Percentiles rank a stretch among this genome's conserved stretches.
These are phyloP conservation scores for Lecanicillium sp. DNA, from an alignment of 2,329 filamentous ascomycete species.

Conservation along the genomic window DNA sequence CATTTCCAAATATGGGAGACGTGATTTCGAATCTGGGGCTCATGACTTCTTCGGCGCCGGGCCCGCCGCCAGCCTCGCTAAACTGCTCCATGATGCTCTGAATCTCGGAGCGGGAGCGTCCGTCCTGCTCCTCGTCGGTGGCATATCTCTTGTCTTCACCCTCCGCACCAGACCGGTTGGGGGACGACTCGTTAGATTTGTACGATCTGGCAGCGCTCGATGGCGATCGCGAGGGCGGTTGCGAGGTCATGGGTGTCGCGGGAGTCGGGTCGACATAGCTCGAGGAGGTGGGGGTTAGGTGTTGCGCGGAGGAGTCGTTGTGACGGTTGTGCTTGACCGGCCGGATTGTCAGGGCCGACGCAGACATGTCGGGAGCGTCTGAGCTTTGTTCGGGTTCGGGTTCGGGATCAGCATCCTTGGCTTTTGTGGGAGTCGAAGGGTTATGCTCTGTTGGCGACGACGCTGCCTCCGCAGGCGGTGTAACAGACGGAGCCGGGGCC, in stretches of 20 bases:
- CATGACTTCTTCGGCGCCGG: conserved; percentile 79
- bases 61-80: conserved; percentile 63
- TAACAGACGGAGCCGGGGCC: conserved; percentile 1
- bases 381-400: background rate
- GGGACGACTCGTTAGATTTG: conserved; percentile 37
- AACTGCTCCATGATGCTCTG: conserved; percentile 98
- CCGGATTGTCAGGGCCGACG: conserved; percentile 42
- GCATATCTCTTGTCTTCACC: conserved; percentile 50
- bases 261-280: conserved; percentile 52
- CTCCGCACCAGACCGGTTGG: conserved; percentile 45
- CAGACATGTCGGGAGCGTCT: conserved; percentile 27
- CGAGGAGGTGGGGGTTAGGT: conserved; percentile 38
- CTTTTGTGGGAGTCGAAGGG: background rate
- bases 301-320: conserved; percentile 28
- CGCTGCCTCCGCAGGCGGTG: conserved; percentile 8
- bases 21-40: conserved; percentile 78
- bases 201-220: conserved; percentile 45
- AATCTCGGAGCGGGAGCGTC: conserved; percentile 74
- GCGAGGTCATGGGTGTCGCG: conserved; percentile 46
- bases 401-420: background rate
- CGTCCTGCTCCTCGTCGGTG: conserved; percentile 59
- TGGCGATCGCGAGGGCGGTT: conserved; percentile 51
- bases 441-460: background rate
- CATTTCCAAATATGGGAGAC: conserved; percentile 64
- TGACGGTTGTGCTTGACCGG: conserved; percentile 32